Evolutionary conservation across 129 eudicot genomes (phyloP).

Genomic region (Mikania micrantha): DNA sequence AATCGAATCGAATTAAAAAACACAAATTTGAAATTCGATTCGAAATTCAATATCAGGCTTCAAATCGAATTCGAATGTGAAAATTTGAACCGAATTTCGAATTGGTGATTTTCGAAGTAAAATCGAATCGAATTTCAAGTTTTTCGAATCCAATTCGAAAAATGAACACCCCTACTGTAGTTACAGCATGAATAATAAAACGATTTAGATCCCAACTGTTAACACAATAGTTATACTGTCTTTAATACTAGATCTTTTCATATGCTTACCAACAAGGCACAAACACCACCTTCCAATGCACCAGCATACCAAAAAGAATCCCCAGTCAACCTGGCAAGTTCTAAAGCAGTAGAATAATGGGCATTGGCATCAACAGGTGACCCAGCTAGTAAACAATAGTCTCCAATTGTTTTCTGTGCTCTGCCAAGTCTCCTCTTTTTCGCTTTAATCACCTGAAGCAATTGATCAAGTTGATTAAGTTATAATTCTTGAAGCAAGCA

Average conservation of each 20-base stretch:
- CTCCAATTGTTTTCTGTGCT: conserved; percentile 96
- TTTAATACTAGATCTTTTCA: conserved; percentile 4
- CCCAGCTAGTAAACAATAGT: conserved; percentile 91
- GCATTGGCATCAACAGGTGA: conserved; percentile 99
- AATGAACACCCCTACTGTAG: too few species aligned
- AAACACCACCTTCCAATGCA: conserved; percentile 97
- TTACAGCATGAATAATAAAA: neutral
- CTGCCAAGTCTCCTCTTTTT: conserved; percentile 95
- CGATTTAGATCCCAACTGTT: neutral
- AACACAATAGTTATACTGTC: neutral
- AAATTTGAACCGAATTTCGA: too few species aligned
- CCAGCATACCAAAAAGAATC: conserved; percentile 99
- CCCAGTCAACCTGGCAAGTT: conserved; percentile 84
- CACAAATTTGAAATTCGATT: too few species aligned
- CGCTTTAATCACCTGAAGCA: conserved; percentile 78
- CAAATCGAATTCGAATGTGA: too few species aligned
- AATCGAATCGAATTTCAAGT: too few species aligned
- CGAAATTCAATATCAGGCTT: too few species aligned
- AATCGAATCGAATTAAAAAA: too few species aligned
- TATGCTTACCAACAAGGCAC: conserved; percentile 86
- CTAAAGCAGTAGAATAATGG: conserved; percentile 88
- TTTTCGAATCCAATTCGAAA: too few species aligned
- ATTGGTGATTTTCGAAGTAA: too few species aligned
- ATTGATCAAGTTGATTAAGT: conserved; percentile 22
- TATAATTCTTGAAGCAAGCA: conserved; percentile 8